phyloP scores from a whole-genome alignment of 225 moss, liverwort and hornwort genomes.

The Polytrichum formosum region DNA sequence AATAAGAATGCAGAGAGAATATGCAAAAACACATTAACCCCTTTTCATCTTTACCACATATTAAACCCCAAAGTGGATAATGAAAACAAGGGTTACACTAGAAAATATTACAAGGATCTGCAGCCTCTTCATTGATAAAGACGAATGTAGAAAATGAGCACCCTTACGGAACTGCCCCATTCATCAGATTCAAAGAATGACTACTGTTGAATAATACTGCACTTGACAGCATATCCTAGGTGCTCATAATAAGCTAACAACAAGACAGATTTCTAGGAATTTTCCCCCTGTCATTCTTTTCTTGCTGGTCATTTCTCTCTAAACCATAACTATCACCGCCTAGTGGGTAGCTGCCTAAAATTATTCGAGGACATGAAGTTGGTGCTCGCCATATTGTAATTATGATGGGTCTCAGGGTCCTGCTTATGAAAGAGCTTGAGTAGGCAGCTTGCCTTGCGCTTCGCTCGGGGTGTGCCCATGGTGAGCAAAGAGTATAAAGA shows the following conservation, averaged over 20 bases:
- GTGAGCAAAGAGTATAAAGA: conserved; percentile 43
- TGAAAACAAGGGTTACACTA: too few relatives aligned
- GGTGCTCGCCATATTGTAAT: conserved; percentile 20
- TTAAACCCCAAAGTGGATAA: too few relatives aligned
- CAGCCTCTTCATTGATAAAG: too few relatives aligned
- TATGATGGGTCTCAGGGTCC: conserved; percentile 28
- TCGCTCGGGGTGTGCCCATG: conserved; percentile 49
- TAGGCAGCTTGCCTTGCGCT: conserved; percentile 50
- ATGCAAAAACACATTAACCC: too few relatives aligned
- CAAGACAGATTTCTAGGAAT: not conserved
- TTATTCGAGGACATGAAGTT: conserved; percentile 29
- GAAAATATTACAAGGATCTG: too few relatives aligned
- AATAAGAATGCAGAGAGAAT: too few relatives aligned
- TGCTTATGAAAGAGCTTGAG: conserved; percentile 45
- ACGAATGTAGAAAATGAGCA: not conserved
- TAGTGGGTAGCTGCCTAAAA: conserved; percentile 37
- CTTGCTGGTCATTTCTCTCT: not conserved
- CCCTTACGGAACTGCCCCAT: not conserved
- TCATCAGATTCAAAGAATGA: not conserved
- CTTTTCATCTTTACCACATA: too few relatives aligned
- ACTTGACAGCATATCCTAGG: not conserved
- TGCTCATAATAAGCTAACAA: not conserved
- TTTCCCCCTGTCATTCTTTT: not conserved
- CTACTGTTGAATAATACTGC: not conserved
- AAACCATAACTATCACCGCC: conserved; percentile 15